phyloP scores from a whole-genome alignment of 2,329 filamentous ascomycete species.

The Furcasterigmium sp. region DNA sequence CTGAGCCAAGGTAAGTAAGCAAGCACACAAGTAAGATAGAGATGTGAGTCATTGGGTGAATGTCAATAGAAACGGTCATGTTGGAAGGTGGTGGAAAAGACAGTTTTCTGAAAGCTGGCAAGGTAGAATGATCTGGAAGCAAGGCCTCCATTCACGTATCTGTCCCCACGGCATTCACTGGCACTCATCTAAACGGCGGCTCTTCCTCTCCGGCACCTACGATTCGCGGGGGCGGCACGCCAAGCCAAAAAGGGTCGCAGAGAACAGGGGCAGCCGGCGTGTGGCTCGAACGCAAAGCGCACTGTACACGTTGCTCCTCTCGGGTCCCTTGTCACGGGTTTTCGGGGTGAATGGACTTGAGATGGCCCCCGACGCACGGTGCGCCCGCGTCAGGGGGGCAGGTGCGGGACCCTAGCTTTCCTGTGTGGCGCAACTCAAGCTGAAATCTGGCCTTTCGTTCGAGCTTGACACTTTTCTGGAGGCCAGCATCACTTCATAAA shows the following conservation, averaged over 20 bases:
- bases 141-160: neutral
- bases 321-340: neutral
- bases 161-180: neutral
- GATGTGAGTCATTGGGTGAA: constrained; percentile 1
- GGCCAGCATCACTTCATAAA: constrained; percentile 30
- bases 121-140: neutral
- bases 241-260: neutral
- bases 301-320: no score
- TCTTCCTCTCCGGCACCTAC: no score
- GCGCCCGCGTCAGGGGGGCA: neutral
- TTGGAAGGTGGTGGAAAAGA: neutral
- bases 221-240: neutral
- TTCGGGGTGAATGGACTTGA: neutral
- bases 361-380: neutral
- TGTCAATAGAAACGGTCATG: neutral
- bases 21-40: no score
- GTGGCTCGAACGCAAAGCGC: no score
- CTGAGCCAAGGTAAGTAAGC: no score
- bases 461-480: constrained; percentile 34
- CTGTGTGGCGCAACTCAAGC: constrained; percentile 23
- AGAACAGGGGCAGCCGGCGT: no score
- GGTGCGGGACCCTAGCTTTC: constrained; percentile 7
- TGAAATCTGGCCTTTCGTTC: constrained; percentile 48
- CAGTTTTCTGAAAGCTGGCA: neutral
- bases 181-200: neutral